A percentile compares a stretch with the other conserved stretches of the same genome.
phyloP scores from a whole-genome alignment of 2,329 filamentous ascomycete genomes.

The Pseudogymnoascus sp. region DNA sequence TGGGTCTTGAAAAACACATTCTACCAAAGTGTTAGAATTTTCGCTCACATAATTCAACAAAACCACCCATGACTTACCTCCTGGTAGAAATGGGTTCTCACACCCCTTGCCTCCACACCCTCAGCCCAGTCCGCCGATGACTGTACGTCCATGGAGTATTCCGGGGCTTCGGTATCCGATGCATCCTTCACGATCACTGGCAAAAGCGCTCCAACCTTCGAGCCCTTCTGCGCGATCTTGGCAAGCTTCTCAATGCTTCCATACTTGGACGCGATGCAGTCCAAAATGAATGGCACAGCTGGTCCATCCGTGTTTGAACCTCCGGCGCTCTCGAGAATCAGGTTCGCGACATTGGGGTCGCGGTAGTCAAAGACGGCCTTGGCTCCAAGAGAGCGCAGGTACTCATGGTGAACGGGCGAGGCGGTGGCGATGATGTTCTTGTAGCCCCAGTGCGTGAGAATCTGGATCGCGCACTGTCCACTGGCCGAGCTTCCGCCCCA shows the following conservation, averaged over 20 bases:
- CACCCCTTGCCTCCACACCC: constrained; percentile 44
- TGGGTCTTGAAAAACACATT: constrained; percentile 43
- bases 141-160: constrained; percentile 47
- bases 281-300: constrained; percentile 39
- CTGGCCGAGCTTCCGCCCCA: constrained; percentile 29
- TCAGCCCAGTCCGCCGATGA: constrained; percentile 39
- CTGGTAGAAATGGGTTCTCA: constrained; percentile 47
- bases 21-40: constrained; percentile 25
- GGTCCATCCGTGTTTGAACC: constrained; percentile 11
- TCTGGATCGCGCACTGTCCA: constrained; percentile 30
- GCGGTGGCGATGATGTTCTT: constrained; percentile 33
- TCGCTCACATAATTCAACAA: not conserved
- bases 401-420: constrained; percentile 21
- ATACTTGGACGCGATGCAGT: constrained; percentile 46
- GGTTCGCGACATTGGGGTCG: constrained; percentile 15
- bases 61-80: constrained; percentile 30
- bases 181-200: constrained; percentile 51
- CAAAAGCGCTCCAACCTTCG: constrained; percentile 49
- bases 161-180: constrained; percentile 37
- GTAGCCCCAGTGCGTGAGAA: constrained; percentile 46
- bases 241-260: constrained; percentile 42
- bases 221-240: constrained; percentile 40
- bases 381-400: constrained; percentile 27
- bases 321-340: constrained; percentile 17
- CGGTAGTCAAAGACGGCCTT: constrained; percentile 26